Percentiles rank a stretch among this genome's conserved stretches.
phyloP scores from a whole-genome alignment of 352 stramenopile species.

The Hyaloperonospora brassicae region DNA sequence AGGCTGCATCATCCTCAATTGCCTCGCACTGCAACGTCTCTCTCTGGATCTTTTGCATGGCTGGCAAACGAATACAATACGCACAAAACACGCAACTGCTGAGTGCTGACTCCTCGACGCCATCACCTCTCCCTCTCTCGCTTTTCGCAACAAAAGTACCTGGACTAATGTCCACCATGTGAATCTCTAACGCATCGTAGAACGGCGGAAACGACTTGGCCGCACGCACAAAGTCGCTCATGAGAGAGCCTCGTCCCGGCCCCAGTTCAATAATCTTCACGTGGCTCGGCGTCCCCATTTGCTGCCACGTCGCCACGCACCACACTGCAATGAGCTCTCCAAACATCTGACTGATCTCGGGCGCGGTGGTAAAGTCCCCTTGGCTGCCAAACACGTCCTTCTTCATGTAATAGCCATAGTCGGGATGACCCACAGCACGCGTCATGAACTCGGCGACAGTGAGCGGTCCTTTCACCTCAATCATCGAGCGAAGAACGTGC shows the following conservation, averaged over 20 bases:
- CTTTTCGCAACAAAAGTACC: conserved; percentile 16
- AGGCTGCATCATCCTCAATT: conserved; percentile 22
- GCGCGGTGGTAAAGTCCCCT: conserved; percentile 91
- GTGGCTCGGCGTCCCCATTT: conserved; percentile 63
- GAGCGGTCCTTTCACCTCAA: conserved; percentile 89
- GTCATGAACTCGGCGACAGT: conserved; percentile 94
- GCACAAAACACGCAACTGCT: conserved; percentile 3
- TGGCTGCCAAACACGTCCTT: conserved; percentile 86
- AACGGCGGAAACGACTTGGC: conserved; percentile 84
- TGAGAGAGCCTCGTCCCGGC: conserved; percentile 89
- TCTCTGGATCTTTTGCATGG: conserved; percentile 87
- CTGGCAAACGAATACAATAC: conserved; percentile 13
- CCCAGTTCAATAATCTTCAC: conserved; percentile 89
- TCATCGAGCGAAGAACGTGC: conserved; percentile 82
- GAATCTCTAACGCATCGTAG: conserved; percentile 75
- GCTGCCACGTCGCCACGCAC: conserved; percentile 88
- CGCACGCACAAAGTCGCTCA: conserved; percentile 89
- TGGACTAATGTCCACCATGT: conserved; percentile 89
- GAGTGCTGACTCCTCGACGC: no score
- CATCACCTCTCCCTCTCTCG: no score
- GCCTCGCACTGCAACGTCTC: conserved; percentile 57
- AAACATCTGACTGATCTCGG: conserved; percentile 92
- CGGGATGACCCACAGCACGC: conserved; percentile 82
- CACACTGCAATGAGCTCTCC: conserved; percentile 89
- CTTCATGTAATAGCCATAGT: conserved; percentile 95